These are phyloP conservation scores for Nigrospora osmanthi DNA, from an alignment of 2,329 filamentous ascomycete genomes.

Conservation along the genomic window DNA sequence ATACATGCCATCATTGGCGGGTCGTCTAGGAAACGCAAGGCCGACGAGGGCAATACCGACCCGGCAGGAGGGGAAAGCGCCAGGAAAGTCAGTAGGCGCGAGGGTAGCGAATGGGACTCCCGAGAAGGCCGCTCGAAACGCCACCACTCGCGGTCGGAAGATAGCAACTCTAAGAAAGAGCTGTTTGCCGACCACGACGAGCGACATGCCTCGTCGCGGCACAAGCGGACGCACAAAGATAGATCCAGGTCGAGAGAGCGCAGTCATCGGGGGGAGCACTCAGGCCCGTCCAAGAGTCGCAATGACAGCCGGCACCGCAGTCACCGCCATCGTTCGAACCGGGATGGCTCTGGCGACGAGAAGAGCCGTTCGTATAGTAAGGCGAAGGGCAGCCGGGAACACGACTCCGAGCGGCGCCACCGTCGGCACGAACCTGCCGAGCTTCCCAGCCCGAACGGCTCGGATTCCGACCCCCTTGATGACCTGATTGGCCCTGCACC, in stretches of 20 bases:
- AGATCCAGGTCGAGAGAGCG: background rate
- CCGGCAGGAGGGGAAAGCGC: conserved; percentile 2
- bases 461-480: conserved; percentile 66
- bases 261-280: conserved; percentile 2
- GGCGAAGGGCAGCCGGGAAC: background rate
- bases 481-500: conserved; percentile 70
- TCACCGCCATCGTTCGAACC: conserved; percentile 1
- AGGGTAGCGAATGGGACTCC: no score
- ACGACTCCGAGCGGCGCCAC: background rate
- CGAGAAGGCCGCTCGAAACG: no score
- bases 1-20: conserved; percentile 51
- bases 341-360: background rate
- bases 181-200: conserved; percentile 3
- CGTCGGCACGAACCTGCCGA: background rate
- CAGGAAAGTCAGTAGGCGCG: background rate
- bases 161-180: conserved; percentile 15
- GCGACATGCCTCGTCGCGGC: conserved; percentile 3
- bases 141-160: conserved; percentile 13
- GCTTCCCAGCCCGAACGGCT: conserved; percentile 8
- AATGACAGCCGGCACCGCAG: conserved; percentile 5
- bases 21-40: conserved; percentile 26
- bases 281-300: no score
- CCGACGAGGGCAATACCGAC: conserved; percentile 12
- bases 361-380: background rate
- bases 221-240: no score